Conservation (phyloP, 2,329 filamentous ascomycete genomes). For the Beauveria varroae region DNA sequence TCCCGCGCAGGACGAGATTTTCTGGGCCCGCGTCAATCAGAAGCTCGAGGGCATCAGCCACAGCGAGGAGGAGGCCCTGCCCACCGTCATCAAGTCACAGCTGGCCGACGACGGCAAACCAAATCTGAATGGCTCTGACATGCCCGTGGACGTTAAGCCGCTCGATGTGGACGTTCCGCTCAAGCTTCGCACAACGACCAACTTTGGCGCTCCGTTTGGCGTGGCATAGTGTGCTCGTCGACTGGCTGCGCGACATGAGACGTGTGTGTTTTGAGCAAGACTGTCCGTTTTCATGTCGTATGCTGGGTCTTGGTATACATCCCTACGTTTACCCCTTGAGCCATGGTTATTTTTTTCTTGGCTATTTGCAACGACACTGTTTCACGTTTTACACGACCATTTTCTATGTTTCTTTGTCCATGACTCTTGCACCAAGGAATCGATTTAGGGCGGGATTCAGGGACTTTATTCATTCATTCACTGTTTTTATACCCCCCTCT, state of each 20-base stretch:
- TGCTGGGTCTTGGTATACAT: not conserved
- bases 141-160: conserved; percentile 17
- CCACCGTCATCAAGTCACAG: conserved; percentile 29
- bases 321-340: not conserved
- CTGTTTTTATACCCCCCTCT: conserved; percentile 1
- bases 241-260: not conserved
- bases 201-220: conserved; percentile 42
- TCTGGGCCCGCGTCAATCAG: conserved; percentile 41
- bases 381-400: not conserved
- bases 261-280: not conserved
- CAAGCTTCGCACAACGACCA: conserved; percentile 36
- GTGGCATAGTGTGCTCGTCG: conserved; percentile 17
- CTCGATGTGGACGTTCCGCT: conserved; percentile 37
- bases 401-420: not conserved
- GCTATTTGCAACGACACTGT: not conserved
- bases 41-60: conserved; percentile 44
- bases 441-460: not conserved
- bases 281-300: too few relatives aligned
- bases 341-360: not conserved
- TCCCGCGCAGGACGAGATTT: conserved; percentile 48
- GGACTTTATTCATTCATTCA: not conserved
- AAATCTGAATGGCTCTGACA: not conserved
- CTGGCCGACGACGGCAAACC: conserved; percentile 22
- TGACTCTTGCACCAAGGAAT: not conserved
- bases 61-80: conserved; percentile 39